Conservation (phyloP, 208 protist genomes). For the Novymonas esmeraldas region DNA sequence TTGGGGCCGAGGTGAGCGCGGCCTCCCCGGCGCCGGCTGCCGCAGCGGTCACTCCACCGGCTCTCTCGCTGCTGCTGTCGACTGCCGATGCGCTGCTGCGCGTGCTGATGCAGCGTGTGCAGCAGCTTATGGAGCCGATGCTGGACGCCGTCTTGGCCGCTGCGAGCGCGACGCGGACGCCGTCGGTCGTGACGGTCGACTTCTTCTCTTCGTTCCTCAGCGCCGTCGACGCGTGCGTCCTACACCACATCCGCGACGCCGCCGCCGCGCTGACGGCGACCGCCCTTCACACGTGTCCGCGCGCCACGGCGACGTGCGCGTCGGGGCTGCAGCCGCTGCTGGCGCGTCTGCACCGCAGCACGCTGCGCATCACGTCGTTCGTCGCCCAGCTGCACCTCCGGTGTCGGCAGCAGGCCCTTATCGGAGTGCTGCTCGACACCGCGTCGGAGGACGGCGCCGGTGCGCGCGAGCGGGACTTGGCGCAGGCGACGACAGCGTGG, state of each 20-base stretch:
- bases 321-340: slow-evolving; percentile 26
- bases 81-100: slow-evolving; percentile 24
- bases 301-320: neutral
- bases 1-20: neutral
- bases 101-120: slow-evolving; percentile 26
- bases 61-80: slow-evolving; percentile 9
- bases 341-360: slow-evolving; percentile 26
- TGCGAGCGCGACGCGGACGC: slow-evolving; percentile 8
- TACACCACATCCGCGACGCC: slow-evolving; percentile 12
- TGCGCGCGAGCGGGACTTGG: slow-evolving; percentile 16
- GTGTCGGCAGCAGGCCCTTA: slow-evolving; percentile 18
- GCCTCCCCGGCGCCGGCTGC: too few relatives aligned
- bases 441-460: slow-evolving; percentile 14
- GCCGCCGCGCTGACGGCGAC: neutral
- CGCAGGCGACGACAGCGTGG: slow-evolving; percentile 12
- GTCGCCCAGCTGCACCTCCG: slow-evolving; percentile 28
- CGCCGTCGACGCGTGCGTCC: slow-evolving; percentile 14
- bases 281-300: neutral
- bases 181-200: slow-evolving; percentile 14
- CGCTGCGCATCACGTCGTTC: slow-evolving; percentile 30
- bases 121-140: slow-evolving; percentile 31
- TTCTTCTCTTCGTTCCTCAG: slow-evolving; percentile 23
- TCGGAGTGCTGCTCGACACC: slow-evolving; percentile 17
- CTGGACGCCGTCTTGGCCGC: slow-evolving; percentile 13
- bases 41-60: neutral